Conservation (phyloP, 2,329 filamentous ascomycete genomes). For the Dothidotthia symphoricarpi region DNA sequence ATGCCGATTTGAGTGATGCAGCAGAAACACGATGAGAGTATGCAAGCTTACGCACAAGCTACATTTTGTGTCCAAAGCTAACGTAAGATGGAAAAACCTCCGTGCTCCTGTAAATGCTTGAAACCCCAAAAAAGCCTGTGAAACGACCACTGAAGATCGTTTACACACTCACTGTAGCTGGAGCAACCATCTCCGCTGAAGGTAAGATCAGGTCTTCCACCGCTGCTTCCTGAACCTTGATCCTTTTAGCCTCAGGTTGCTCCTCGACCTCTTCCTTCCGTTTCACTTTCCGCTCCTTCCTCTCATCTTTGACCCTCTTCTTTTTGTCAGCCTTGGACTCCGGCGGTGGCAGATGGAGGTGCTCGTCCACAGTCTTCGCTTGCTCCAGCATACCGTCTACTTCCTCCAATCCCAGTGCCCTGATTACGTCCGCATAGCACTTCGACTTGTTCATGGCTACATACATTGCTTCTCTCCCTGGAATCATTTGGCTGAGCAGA, state of each 20-base stretch:
- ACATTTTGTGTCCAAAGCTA: too few species aligned
- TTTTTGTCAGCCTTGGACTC: constrained; percentile 50
- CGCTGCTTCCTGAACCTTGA: constrained; percentile 24
- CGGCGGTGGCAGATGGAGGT: constrained; percentile 58
- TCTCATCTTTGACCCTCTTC: constrained; percentile 38
- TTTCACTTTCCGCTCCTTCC: constrained; percentile 5
- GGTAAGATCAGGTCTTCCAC: constrained; percentile 5
- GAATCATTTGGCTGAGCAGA: constrained; percentile 78
- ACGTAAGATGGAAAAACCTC: too few species aligned
- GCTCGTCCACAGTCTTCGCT: constrained; percentile 65
- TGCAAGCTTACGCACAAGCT: too few species aligned
- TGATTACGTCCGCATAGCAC: constrained; percentile 69
- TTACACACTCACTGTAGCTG: constrained; percentile 11
- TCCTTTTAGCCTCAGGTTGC: constrained; percentile 26
- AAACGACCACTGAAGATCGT: background rate
- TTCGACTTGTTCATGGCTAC: constrained; percentile 62
- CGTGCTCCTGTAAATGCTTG: constrained; percentile 16
- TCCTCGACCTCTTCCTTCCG: constrained; percentile 7
- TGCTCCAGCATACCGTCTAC: constrained; percentile 62
- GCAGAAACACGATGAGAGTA: too few species aligned
- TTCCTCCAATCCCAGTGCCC: constrained; percentile 62
- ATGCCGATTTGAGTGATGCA: too few species aligned
- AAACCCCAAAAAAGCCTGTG: background rate
- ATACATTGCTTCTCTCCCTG: constrained; percentile 69
- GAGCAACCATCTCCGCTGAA: constrained; percentile 12